Base-by-base conservation (phyloP, 495 filamentous ascomycete species). In the Lophiostoma macrostomum region DNA sequence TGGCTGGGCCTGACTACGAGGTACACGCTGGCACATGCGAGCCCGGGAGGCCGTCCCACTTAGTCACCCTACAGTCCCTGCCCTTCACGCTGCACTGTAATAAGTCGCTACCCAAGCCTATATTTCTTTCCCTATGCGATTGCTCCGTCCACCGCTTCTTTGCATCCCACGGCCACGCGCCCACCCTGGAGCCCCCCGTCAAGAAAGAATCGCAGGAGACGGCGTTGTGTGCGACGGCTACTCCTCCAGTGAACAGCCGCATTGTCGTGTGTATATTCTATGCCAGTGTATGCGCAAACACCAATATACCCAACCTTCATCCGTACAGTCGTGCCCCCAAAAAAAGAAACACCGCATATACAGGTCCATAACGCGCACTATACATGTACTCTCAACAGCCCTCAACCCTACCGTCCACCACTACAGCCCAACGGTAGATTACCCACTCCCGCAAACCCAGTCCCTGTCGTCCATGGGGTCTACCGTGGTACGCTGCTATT, bases 381-480 rank as follows among this genome's bases (percentile, higher is more conserved):
- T 53, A 57, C 53, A 57, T 50, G 48, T 58, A 50, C 55, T 48
- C n/a, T n/a, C 55, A 51, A 46, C 47, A 52, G 31, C 55, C 39
- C 31, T 41, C 48, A 35, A 37, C 47, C 55, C 45, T 45, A 39
- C 37, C 55, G 19, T 10, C 28, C 28, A 40, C 28, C 31, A 12
- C 45, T 20, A 6, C 18, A 1, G 55, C 55, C 55, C 55, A 58
- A 58, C 55, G 29, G 48, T 58, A 58, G n/a, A 58, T 58, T 58
- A 46, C 31, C 13, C 31, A 38, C 38, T n/a, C n/a, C n/a, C n/a
- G n/a, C n/a, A n/a, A n/a, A 53, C 36, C 13, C 49, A 52, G 23
- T 37, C 30, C n/a, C n/a, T n/a, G n/a, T n/a, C n/a, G n/a, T n/a
- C n/a, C n/a, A n/a, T n/a, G n/a, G n/a, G n/a, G n/a, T n/a, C n/a